Conservation (phyloP, 768 basidiomycete species). For the Termitomyces sp. region DNA sequence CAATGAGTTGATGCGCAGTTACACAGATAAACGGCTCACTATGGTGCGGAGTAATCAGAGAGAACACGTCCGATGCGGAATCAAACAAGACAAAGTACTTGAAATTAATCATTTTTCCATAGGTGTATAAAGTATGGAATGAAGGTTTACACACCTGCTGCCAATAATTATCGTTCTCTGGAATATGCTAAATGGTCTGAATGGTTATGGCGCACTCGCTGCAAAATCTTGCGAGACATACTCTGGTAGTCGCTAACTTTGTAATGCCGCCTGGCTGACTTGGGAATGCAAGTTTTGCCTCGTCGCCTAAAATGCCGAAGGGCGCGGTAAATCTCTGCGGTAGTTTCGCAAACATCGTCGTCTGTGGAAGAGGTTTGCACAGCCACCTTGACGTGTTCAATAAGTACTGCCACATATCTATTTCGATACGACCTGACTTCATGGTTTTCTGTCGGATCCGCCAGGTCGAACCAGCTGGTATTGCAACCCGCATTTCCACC, state of each 20-base stretch:
- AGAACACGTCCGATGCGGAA: conserved; percentile 86
- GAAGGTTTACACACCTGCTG: conserved; percentile 56
- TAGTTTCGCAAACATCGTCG: conserved; percentile 56
- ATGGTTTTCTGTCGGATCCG: no score
- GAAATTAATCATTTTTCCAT: not conserved
- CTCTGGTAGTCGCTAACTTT: conserved; percentile 67
- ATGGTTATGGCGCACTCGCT: not conserved
- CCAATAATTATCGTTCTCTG: conserved; percentile 80
- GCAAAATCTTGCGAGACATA: conserved; percentile 30
- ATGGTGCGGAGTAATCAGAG: conserved; percentile 81
- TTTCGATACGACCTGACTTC: not conserved
- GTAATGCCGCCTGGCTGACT: conserved; percentile 76
- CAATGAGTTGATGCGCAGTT: conserved; percentile 7
- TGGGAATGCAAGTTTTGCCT: conserved; percentile 86
- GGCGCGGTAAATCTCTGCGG: conserved; percentile 70
- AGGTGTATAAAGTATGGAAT: not conserved
- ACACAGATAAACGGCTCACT: conserved; percentile 40
- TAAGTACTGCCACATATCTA: not conserved
- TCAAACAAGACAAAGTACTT: conserved; percentile 86
- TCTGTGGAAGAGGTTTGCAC: not conserved
- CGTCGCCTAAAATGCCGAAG: conserved; percentile 76
- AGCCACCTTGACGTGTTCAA: conserved; percentile 5
- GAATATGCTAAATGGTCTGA: conserved; percentile 51
- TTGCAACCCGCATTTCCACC: not conserved
- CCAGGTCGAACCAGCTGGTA: not conserved